These are phyloP conservation scores for Puccinia horiana DNA, from an alignment of 1,284 basidiomycete genomes.

Conservation along the genomic window DNA sequence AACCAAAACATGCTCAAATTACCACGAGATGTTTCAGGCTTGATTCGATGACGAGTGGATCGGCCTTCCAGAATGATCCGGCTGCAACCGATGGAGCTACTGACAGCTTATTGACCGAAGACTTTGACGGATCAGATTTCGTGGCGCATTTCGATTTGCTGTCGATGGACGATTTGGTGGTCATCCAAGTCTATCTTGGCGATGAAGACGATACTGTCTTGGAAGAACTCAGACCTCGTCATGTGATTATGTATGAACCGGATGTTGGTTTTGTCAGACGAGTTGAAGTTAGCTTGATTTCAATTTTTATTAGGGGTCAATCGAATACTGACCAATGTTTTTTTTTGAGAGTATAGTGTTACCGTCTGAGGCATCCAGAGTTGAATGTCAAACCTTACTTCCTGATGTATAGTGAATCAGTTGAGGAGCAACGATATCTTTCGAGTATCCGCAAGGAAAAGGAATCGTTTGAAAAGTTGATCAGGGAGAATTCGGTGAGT, in stretches of 20 bases:
- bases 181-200: conserved; percentile 84
- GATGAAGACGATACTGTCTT: conserved; percentile 88
- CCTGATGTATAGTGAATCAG: conserved; percentile 86
- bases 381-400: conserved; percentile 89
- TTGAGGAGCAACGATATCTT: conserved; percentile 93
- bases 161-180: conserved; percentile 74
- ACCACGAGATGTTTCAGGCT: conserved; percentile 12
- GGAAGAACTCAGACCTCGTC: conserved; percentile 83
- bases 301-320: neutral
- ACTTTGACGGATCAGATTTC: conserved; percentile 63
- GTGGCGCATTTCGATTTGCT: conserved; percentile 81
- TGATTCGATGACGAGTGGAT: conserved; percentile 43
- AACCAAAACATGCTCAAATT: neutral
- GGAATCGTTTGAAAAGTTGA: conserved; percentile 88
- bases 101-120: conserved; percentile 32
- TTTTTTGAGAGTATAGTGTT: conserved; percentile 66
- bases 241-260: conserved; percentile 93
- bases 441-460: conserved; percentile 86
- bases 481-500: conserved; percentile 84
- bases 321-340: neutral
- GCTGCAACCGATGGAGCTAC: conserved; percentile 51
- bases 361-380: conserved; percentile 76
- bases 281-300: conserved; percentile 71
- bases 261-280: conserved; percentile 88
- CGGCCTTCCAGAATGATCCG: neutral